phyloP scores from a whole-genome alignment of 768 basidiomycete genomes.

The Boletellus emodensis region DNA sequence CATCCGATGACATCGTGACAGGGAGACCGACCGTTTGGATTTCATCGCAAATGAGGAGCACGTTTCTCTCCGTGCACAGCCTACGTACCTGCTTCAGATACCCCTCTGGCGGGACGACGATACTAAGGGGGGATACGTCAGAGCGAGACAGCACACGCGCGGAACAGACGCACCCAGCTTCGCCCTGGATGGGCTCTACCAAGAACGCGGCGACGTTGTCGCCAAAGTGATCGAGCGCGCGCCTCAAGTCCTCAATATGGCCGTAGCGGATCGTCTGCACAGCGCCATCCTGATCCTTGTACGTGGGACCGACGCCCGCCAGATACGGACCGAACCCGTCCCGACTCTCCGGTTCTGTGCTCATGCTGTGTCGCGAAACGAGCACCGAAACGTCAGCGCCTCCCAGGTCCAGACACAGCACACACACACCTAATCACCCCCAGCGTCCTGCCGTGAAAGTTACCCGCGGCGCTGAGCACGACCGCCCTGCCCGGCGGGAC shows the following conservation, averaged over 20 bases:
- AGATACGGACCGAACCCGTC: constrained; percentile 91
- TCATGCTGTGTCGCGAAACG: constrained; percentile 56
- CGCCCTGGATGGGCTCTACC: constrained; percentile 98
- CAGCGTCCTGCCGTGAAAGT: constrained; percentile 94
- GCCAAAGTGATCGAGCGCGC: constrained; percentile 77
- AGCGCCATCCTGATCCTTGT: constrained; percentile 47
- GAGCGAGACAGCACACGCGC: not conserved
- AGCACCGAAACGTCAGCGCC: not conserved
- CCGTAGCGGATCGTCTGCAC: constrained; percentile 75
- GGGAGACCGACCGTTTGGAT: constrained; percentile 76
- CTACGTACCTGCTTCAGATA: constrained; percentile 76
- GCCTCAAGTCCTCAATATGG: constrained; percentile 73
- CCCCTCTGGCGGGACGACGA: constrained; percentile 86
- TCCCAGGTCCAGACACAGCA: too few species aligned
- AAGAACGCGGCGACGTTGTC: constrained; percentile 87
- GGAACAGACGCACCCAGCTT: constrained; percentile 72
- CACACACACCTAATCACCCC: constrained; percentile 70
- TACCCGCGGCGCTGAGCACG: constrained; percentile 80
- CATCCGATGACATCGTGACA: not conserved
- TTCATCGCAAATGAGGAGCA: constrained; percentile 96
- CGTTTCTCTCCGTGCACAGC: constrained; percentile 89
- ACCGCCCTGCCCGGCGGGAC: constrained; percentile 62
- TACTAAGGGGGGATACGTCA: constrained; percentile 42
- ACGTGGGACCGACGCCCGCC: constrained; percentile 77
- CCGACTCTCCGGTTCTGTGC: constrained; percentile 89